Base-by-base conservation (phyloP, 1,139 yeast genomes). In the Torulaspora globosa region DNA sequence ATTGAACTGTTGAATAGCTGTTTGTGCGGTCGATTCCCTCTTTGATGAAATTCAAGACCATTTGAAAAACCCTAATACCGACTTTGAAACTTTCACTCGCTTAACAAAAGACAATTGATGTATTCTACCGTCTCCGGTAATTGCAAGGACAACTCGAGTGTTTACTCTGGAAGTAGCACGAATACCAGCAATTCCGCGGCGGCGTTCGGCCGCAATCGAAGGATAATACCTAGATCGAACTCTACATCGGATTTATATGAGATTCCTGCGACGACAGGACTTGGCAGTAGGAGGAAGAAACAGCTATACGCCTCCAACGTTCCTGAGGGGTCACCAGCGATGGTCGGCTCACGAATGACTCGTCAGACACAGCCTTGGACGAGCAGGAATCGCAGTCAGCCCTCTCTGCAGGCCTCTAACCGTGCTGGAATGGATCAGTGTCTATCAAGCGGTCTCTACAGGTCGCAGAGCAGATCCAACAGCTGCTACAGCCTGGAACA, bases 221-320 rank as follows among this genome's bases (percentile, higher is more conserved):
- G 48, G 33, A 35, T 36, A 16, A 46, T 52, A 10, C 59, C 57
- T 23, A 44, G 59, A 31, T 50, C 58, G 18, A 49, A 48, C 30
- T 55, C 57, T 6, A 55, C 59, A 8, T 44, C 53, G 2, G 58
- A 55, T 33, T 46, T 55, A 28, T 54, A 49, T 36, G 54, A 51
- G 23, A 44, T 50, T 15, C 53, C 59, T 9, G 31, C 29, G 7
- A 38, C 42, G 6, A 29, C 32, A 24, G 33, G 35, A n/a, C 44
- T 32, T 15, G 38, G 41, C 11, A 33, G 31, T 27, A 28, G 45
- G 38, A 44, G 43, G 27, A 44, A 38, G 36, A 44, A 37, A 31
- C 26, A 26, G 12, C 24, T 19, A 3, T 9, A 26, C 15, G 19
- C 33, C 3, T 32, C 27, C 11, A 24, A 24, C 6, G 27, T 24